Base-by-base conservation (phyloP, 371 early-diverging fungal species). In the Zancudomyces culisetae region DNA sequence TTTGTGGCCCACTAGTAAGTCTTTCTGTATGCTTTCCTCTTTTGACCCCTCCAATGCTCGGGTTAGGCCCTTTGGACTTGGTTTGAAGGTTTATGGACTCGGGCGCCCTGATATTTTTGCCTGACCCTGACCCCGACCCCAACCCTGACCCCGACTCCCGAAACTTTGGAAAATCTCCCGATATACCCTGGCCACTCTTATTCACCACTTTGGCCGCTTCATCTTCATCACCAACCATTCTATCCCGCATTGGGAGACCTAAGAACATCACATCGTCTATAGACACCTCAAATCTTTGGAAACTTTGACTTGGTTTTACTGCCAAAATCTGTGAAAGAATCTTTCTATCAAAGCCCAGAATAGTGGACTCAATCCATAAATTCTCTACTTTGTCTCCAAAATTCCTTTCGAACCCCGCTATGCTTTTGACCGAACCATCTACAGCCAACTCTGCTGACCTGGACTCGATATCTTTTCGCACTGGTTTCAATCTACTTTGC, bases 221-320 rank as follows among this genome's bases (percentile, higher is more conserved):
- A 35, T 59, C 20, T 61, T 47, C 35, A 63, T 59, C 42, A 62
- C 63, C 53, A 54, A 54, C 20, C 56, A 58, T 24, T 45, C 61
- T 64, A 42, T 63, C 63, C 4, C 63, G 55, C 30, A 63, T 49
- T 28, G 63, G 63, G 23, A 61, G 63, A 1, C 63, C 63, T 0
- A 63, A 54, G 58, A 63, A 63, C 51, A 63, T 42, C 28, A 62
- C 59, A 13, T 60, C 55, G 59, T 64, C 64, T 8, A 63, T 63
- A 1, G 63, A 57, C 23, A 63, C 59, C 51, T 63, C 62, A 48
- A 63, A 63, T 28, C 63, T 53, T 49, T 47, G 60, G 49, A 59
- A 58, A 64, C 63, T 63, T 64, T 62, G 61, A 22, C 63, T 62
- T 42, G 63, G 63, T 51, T 58, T 54, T 24, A 62, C 63, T 19